phyloP scores from a whole-genome alignment of 1,139 yeast species.

The Saccharomyces hybrid region DNA sequence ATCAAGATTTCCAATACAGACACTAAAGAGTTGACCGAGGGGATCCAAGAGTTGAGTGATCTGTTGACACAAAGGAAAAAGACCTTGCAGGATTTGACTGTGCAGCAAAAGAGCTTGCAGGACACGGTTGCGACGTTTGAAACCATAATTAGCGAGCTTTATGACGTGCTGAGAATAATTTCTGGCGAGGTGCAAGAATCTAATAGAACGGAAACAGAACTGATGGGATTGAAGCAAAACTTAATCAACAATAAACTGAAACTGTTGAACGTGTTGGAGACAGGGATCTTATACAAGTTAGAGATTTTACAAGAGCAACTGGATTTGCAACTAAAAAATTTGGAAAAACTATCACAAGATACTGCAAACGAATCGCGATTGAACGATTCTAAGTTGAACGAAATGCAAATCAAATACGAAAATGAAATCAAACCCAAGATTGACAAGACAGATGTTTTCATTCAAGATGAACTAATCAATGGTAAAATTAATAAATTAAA shows the following conservation, averaged over 20 bases:
- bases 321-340: constrained; percentile 15
- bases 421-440: constrained; percentile 23
- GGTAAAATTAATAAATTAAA: constrained; percentile 23
- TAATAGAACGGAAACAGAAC: constrained; percentile 20
- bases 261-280: constrained; percentile 17
- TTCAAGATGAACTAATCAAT: constrained; percentile 20
- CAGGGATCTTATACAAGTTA: constrained; percentile 21
- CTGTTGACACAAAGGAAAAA: constrained; percentile 41
- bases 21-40: constrained; percentile 47
- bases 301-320: constrained; percentile 24
- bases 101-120: constrained; percentile 44
- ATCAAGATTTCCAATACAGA: constrained; percentile 57
- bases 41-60: constrained; percentile 49
- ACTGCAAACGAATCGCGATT: constrained; percentile 9
- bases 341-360: constrained; percentile 11
- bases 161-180: constrained; percentile 23
- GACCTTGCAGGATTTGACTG: constrained; percentile 39
- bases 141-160: constrained; percentile 26
- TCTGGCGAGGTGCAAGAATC: constrained; percentile 29
- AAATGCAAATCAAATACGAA: constrained; percentile 18
- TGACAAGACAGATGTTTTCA: constrained; percentile 21
- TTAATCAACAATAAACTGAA: constrained; percentile 19
- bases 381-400: constrained; percentile 16
- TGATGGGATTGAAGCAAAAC: constrained; percentile 23
- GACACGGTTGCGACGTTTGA: constrained; percentile 53